Conservation (phyloP, 2,329 filamentous ascomycete species). For the Cercospora sesami region DNA sequence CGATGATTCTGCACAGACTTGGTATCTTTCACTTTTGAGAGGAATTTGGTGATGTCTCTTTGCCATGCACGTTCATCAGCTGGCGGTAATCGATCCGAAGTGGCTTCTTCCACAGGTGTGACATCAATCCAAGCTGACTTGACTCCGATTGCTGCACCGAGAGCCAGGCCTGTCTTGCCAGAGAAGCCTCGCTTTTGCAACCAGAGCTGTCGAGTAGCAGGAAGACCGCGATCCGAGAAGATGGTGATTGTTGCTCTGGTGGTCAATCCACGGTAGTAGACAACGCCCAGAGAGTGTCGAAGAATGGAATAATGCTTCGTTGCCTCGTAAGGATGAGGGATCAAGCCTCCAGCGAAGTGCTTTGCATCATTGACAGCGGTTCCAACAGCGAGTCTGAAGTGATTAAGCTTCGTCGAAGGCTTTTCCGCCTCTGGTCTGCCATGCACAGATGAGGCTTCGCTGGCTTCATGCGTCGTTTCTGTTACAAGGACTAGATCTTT, state of each 20-base stretch:
- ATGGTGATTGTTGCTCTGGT: slow-evolving; percentile 66
- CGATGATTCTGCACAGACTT: slow-evolving; percentile 17
- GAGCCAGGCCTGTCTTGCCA: slow-evolving; percentile 66
- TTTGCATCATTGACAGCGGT: slow-evolving; percentile 12
- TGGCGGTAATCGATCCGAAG: slow-evolving; percentile 52
- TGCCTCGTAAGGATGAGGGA: slow-evolving; percentile 18
- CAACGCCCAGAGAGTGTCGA: slow-evolving; percentile 18
- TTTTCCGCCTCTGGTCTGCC: not conserved
- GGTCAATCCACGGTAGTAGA: slow-evolving; percentile 51
- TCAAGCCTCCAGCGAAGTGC: slow-evolving; percentile 18
- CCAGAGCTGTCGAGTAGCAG: slow-evolving; percentile 62
- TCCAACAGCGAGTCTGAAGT: slow-evolving; percentile 7
- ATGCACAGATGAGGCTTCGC: not conserved
- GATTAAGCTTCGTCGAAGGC: not conserved
- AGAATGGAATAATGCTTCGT: slow-evolving; percentile 17
- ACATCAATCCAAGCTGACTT: slow-evolving; percentile 66
- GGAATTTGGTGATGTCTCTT: slow-evolving; percentile 65
- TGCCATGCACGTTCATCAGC: slow-evolving; percentile 67
- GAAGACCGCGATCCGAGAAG: slow-evolving; percentile 60
- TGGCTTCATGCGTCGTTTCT: not conserved
- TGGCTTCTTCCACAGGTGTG: slow-evolving; percentile 57
- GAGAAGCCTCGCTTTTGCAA: slow-evolving; percentile 68
- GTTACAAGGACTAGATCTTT: slow-evolving; percentile 4
- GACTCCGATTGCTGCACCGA: slow-evolving; percentile 63
- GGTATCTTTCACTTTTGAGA: slow-evolving; percentile 51